These are phyloP conservation scores for Brassica rapa DNA, from an alignment of 345 rosid species.

Conservation along the genomic window DNA sequence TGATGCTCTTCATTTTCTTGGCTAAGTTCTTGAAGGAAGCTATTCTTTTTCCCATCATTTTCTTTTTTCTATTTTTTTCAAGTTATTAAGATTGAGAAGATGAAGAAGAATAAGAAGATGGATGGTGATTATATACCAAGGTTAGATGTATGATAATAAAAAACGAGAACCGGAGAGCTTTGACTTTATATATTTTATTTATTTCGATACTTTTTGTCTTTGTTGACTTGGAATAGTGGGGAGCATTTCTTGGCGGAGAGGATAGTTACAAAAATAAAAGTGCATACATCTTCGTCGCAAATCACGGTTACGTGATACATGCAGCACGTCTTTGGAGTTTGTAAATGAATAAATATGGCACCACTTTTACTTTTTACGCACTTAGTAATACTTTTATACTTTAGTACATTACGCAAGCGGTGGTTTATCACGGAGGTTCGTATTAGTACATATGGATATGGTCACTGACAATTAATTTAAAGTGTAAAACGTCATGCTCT, in stretches of 20 bases:
- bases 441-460: constrained; percentile 16
- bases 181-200: background rate
- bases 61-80: background rate
- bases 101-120: constrained; percentile 11
- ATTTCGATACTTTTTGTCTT: constrained; percentile 15
- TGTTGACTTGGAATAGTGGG: constrained; percentile 43
- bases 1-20: constrained; percentile 62
- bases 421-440: constrained; percentile 38
- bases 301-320: constrained; percentile 33
- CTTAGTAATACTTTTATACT: background rate
- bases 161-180: background rate
- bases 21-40: constrained; percentile 77
- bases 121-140: constrained; percentile 33
- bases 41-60: constrained; percentile 72
- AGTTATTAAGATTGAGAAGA: constrained; percentile 11
- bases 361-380: background rate
- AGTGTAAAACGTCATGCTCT: constrained; percentile 12
- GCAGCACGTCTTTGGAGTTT: constrained; percentile 23
- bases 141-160: background rate
- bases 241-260: constrained; percentile 36
- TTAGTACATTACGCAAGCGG: constrained; percentile 27
- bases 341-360: constrained; percentile 15
- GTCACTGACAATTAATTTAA: constrained; percentile 26
- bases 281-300: constrained; percentile 40
- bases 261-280: background rate